Conservation (phyloP, 148 eudicot species). For the Rhododendron ovatum region DNA sequence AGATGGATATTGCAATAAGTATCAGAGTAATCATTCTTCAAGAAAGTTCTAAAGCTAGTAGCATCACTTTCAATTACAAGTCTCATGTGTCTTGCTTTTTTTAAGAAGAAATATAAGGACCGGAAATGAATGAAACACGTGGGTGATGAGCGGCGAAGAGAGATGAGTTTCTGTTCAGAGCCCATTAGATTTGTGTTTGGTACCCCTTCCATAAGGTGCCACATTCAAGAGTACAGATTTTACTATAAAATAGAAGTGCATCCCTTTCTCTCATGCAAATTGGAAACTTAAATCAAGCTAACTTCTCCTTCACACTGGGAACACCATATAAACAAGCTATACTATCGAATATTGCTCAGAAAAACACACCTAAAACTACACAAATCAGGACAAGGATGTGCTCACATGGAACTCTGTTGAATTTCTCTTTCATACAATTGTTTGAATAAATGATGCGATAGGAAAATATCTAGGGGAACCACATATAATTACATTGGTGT, state of each 20-base stretch:
- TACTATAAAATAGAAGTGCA: background rate
- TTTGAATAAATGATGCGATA: background rate
- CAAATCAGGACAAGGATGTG: too few species aligned
- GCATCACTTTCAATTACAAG: background rate
- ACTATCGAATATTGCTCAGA: background rate
- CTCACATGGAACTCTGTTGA: too few species aligned
- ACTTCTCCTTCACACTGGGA: background rate
- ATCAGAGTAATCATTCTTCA: background rate
- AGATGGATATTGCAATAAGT: background rate
- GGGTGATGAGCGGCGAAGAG: background rate
- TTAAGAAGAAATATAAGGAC: background rate
- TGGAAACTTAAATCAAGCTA: background rate
- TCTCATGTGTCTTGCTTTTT: background rate
- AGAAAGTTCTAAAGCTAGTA: background rate
- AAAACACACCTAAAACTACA: too few species aligned
- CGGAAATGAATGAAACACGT: background rate
- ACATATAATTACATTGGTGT: background rate
- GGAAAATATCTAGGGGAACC: background rate
- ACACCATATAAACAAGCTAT: background rate
- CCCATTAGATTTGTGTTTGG: background rate
- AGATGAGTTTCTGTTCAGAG: background rate
- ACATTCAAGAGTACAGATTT: background rate
- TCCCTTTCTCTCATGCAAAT: background rate
- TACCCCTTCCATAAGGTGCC: background rate
- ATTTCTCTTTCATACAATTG: too few species aligned